Evolutionary conservation across 768 basidiomycete species (phyloP), one percentile per base, ranked within the genome.

Genomic region (Hydnum rufescens): DNA sequence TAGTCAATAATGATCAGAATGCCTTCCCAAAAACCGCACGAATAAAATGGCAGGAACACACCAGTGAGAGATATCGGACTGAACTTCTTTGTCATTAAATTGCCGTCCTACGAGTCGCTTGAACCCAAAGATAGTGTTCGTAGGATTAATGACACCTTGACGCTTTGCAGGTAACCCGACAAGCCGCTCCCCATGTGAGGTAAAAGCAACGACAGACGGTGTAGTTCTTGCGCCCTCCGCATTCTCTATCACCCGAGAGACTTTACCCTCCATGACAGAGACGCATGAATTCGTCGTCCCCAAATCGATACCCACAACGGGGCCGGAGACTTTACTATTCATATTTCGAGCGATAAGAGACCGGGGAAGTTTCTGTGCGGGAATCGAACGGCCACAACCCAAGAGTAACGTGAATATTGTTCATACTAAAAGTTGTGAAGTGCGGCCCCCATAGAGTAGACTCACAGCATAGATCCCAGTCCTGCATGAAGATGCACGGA

Each of bases 121-220:
- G 71, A 87, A 88, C 18, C 82, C 88, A 57, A 86, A 93, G 57
- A 90, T 82, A 34, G 92, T 96, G 72, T 95, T 95, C 53, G 79
- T 62, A 4, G 87, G 72, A 74, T 99, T 99, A 64, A 97, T 89
- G 46, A 95, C 87, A 1, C 89, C 90, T 66, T 97, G 93, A 48
- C 92, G 86, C 68, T 96, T 92, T 6, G 93, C 95, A 23, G 93
- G 92, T 42, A 95, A 76, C 66, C 93, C 93, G 55, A 95, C 82
- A 30, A 96, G 74, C 54, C 93, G 88, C 65, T 99, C 95, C 53
- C 88, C 89, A 60, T 96, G 90, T 67, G 96, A 95, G 52, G 95
- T 89, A 74, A 99, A 99, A 34, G 93, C 93, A 58, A 97, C 88
- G 53, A 96, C 89, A 34, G 95, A 99, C 2, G 95, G 95, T 16